These are phyloP conservation scores for Thalia dealbata DNA, from an alignment of 176 grass and related monocot genomes.

Conservation along the genomic window DNA sequence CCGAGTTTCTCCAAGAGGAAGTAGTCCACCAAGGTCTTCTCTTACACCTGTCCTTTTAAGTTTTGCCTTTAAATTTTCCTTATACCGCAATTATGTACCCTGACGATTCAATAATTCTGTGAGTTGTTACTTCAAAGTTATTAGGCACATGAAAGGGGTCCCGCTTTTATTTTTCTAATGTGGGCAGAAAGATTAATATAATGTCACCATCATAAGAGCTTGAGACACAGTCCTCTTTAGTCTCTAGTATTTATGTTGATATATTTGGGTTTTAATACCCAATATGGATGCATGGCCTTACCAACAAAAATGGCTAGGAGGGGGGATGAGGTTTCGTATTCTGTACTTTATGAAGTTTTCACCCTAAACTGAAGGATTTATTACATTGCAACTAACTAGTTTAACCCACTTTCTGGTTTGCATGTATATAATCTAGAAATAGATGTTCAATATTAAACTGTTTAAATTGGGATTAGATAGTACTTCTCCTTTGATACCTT, in stretches of 20 bases:
- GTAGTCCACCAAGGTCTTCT: slow-evolving; percentile 45
- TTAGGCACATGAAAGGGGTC: neutral
- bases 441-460: no score
- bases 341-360: neutral
- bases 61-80: neutral
- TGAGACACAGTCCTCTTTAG: neutral
- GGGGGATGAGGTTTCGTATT: neutral
- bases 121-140: no score
- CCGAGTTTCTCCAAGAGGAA: slow-evolving; percentile 29
- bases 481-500: no score
- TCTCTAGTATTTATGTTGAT: neutral
- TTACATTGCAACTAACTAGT: neutral
- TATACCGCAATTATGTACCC: neutral
- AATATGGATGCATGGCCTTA: neutral
- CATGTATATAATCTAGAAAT: no score
- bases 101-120: neutral
- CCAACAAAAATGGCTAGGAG: neutral
- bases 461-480: no score
- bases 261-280: neutral
- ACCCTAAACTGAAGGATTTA: neutral
- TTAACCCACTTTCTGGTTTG: no score
- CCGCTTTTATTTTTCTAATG: neutral
- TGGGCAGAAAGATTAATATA: no score
- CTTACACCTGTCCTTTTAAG: slow-evolving; percentile 14
- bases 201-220: neutral